phyloP scores from a whole-genome alignment of 371 early-diverging fungal genomes.

The Circinella minor region DNA sequence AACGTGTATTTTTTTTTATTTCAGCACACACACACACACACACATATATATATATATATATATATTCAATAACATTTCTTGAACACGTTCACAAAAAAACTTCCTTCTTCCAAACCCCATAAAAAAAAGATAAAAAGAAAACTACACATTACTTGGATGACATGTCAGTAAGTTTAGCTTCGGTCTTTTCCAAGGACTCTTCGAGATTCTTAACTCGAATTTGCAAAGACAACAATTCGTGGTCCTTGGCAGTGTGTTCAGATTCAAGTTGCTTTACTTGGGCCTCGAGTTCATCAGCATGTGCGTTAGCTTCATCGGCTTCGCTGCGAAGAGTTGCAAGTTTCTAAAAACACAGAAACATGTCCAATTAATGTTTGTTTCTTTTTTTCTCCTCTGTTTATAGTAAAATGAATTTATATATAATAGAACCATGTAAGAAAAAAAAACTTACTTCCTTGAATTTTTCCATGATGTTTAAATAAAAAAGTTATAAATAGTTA shows the following conservation, averaged over 20 bases:
- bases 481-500: not conserved
- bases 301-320: conserved; percentile 67
- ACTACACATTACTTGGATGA: conserved; percentile 60
- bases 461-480: conserved; percentile 45
- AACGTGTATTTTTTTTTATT: not conserved
- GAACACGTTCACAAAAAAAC: too few species aligned
- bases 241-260: conserved; percentile 74
- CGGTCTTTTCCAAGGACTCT: conserved; percentile 68
- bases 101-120: too few species aligned
- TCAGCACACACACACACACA: conserved; percentile 3
- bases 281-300: conserved; percentile 71
- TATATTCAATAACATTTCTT: too few species aligned
- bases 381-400: too few species aligned
- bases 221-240: conserved; percentile 73
- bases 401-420: not conserved
- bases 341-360: conserved; percentile 54
- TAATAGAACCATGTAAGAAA: too few species aligned
- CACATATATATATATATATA: too few species aligned
- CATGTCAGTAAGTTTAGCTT: conserved; percentile 58
- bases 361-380: too few species aligned
- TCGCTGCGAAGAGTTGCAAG: conserved; percentile 70
- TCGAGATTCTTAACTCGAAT: conserved; percentile 71
- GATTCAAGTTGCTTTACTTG: conserved; percentile 68
- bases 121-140: not conserved
- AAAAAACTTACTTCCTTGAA: conserved; percentile 53